phyloP scores from a whole-genome alignment of 768 basidiomycete species.

The Boletus eberwhitei region DNA sequence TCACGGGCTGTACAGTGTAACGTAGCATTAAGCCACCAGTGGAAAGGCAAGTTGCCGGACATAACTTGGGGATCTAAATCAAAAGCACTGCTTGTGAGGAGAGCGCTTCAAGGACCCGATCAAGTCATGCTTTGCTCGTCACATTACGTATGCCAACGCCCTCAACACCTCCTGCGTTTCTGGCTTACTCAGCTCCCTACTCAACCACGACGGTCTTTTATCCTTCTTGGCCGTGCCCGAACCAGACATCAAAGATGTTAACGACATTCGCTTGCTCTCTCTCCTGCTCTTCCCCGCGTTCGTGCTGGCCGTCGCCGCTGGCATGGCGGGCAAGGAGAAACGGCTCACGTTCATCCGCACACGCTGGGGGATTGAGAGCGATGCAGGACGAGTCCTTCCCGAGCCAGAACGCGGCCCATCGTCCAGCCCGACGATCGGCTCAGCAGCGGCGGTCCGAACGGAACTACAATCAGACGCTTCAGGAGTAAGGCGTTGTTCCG shows the following conservation, averaged over 20 bases:
- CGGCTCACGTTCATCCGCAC: slow-evolving; percentile 8
- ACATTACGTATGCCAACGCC: background rate
- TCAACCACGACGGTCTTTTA: slow-evolving; percentile 17
- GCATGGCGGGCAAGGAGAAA: slow-evolving; percentile 17
- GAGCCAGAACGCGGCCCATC: background rate
- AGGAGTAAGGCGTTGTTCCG: background rate
- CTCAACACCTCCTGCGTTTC: slow-evolving; percentile 25
- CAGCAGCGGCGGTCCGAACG: background rate
- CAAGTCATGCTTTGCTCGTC: no score
- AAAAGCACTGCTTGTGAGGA: no score
- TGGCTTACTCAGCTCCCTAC: slow-evolving; percentile 14
- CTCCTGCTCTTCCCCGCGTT: background rate
- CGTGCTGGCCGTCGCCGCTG: background rate
- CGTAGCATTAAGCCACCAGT: background rate
- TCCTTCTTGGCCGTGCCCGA: slow-evolving; percentile 5
- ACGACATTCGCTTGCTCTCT: slow-evolving; percentile 2
- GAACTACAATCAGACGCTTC: background rate
- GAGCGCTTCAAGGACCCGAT: no score
- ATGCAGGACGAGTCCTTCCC: slow-evolving; percentile 1
- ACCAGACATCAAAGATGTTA: background rate
- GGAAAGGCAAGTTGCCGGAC: background rate
- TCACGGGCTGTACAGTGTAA: no score
- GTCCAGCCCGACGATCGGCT: background rate
- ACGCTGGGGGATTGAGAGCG: slow-evolving; percentile 11
- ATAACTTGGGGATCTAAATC: no score